Percentiles rank a stretch among this genome's conserved stretches.
Evolutionary conservation across 768 basidiomycete genomes (phyloP).

Genomic region (Paxillus involutus): DNA sequence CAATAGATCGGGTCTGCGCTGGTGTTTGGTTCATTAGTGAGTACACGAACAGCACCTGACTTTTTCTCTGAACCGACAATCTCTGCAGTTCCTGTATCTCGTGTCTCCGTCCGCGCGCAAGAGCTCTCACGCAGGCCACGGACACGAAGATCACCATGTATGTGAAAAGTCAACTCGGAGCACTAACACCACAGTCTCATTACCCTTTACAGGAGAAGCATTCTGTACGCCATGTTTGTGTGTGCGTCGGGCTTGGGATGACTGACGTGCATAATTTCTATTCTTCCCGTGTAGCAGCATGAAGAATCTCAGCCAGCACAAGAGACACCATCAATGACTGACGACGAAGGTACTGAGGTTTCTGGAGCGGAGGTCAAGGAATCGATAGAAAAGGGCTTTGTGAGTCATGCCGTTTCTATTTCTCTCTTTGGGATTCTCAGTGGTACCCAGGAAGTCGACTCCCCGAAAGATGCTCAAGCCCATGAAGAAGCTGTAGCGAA

Average conservation of each 20-base stretch:
- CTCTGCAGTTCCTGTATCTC: slow-evolving; percentile 29
- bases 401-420: slow-evolving; percentile 12
- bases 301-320: slow-evolving; percentile 6
- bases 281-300: slow-evolving; percentile 17
- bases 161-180: slow-evolving; percentile 5
- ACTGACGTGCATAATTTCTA: background rate
- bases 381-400: slow-evolving; percentile 26
- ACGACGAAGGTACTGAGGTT: slow-evolving; percentile 32
- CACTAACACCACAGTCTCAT: slow-evolving; percentile 11
- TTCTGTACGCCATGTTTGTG: slow-evolving; percentile 13
- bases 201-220: slow-evolving; percentile 12
- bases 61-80: background rate
- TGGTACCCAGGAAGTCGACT: slow-evolving; percentile 26
- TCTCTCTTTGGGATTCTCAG: slow-evolving; percentile 2
- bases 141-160: slow-evolving; percentile 21
- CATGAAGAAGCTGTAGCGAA: slow-evolving; percentile 21
- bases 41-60: slow-evolving; percentile 1
- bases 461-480: slow-evolving; percentile 32
- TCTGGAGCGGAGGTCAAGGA: slow-evolving; percentile 31
- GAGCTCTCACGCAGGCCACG: slow-evolving; percentile 18
- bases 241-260: background rate
- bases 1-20: slow-evolving; percentile 31
- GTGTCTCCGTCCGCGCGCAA: slow-evolving; percentile 30
- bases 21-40: slow-evolving; percentile 31
- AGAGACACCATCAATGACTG: slow-evolving; percentile 15